phyloP scores from a whole-genome alignment of 176 grass and related monocot genomes.

The Thalia dealbata region DNA sequence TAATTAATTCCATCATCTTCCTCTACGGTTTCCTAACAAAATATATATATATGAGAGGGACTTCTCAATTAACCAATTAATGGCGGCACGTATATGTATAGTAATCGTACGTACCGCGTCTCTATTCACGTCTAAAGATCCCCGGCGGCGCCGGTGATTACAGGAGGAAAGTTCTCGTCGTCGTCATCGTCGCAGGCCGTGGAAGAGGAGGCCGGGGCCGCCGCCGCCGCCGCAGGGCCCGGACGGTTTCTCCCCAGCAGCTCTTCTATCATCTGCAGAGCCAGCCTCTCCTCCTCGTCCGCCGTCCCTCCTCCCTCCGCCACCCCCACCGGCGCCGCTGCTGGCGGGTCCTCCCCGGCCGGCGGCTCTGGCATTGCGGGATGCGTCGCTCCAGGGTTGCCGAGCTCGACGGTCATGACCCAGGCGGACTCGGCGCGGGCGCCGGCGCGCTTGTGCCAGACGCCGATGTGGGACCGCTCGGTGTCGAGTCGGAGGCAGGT shows the following conservation, averaged over 20 bases:
- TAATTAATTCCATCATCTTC: no score
- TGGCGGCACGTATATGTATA: no score
- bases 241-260: conserved; percentile 48
- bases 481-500: conserved; percentile 96
- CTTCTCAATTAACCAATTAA: no score
- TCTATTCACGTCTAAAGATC: no score
- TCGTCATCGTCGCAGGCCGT: no score
- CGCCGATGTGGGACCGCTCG: conserved; percentile 94
- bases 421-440: conserved; percentile 80
- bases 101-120: no score
- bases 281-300: conserved; percentile 82
- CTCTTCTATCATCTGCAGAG: conserved; percentile 99
- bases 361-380: background rate
- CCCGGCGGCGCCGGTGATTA: no score
- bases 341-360: background rate
- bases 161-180: background rate
- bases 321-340: conserved; percentile 9
- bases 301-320: conserved; percentile 12
- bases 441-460: conserved; percentile 97
- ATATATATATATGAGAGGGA: no score
- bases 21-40: no score
- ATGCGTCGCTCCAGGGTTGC: conserved; percentile 19
- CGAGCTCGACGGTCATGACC: conserved; percentile 96
- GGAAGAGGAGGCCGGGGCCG: conserved; percentile 41
- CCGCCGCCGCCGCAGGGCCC: conserved; percentile 3